Percentiles rank a stretch among this genome's conserved stretches.
Evolutionary conservation across 257 asterid species (phyloP).

Genomic region (Plantago elongata): DNA sequence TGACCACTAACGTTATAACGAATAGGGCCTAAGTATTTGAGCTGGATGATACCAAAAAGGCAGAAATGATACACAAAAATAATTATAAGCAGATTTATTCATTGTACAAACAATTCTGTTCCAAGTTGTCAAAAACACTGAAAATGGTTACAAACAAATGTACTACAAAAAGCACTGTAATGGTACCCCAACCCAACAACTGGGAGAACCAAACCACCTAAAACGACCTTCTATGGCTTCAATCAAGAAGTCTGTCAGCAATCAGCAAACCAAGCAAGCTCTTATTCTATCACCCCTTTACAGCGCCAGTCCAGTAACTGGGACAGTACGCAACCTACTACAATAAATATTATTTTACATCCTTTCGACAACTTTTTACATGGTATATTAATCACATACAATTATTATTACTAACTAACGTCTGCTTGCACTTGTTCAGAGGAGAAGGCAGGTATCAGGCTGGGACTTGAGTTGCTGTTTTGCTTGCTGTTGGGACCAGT

Average conservation of each 20-base stretch:
- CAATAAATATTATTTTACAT: constrained; percentile 1
- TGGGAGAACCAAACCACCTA: too few relatives aligned
- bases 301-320: background rate
- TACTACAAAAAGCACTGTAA: too few relatives aligned
- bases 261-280: background rate
- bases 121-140: too few relatives aligned
- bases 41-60: too few relatives aligned
- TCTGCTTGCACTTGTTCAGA: constrained; percentile 21
- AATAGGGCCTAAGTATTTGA: too few relatives aligned
- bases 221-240: background rate
- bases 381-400: constrained; percentile 8
- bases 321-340: background rate
- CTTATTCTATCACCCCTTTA: constrained; percentile 6
- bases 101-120: too few relatives aligned
- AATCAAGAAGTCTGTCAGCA: background rate
- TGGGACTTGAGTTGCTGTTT: constrained; percentile 77
- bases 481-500: constrained; percentile 93
- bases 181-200: too few relatives aligned
- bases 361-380: constrained; percentile 3
- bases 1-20: too few relatives aligned
- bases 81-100: too few relatives aligned
- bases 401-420: background rate
- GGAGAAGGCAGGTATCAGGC: constrained; percentile 55
- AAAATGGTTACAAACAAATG: too few relatives aligned
- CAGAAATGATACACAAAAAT: too few relatives aligned